Base-by-base conservation (phyloP, 345 rosid species). In the Ceriops decandra region DNA sequence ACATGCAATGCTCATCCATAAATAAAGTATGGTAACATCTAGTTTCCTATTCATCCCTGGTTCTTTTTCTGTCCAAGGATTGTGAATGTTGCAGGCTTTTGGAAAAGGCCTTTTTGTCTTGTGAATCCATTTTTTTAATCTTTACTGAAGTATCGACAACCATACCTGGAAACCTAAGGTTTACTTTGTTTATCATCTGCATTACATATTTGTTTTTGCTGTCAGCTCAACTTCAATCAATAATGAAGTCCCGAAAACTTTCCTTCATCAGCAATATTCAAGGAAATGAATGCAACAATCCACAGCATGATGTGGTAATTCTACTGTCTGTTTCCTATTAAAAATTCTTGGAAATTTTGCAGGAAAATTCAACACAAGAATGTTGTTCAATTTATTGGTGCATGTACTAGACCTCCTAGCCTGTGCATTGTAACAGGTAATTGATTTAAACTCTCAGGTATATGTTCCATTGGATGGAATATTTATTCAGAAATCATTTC, bases 321-420 rank as follows among this genome's bases (percentile, higher is more conserved):
- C 36, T 63, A 49, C 28, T 52, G 42, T 62, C 26, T 38, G 13
- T 62, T 60, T 22, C 24, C 26, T 56, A 49, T 58, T 30, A 2
- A 64, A 19, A 58, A n/a, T 33, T 16, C 33, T 28, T 52, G 28
- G 49, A 27, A 27, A 56, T 61, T 61, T 72, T 66, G 59, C 81
- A 88, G 89, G 90, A 86, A 81, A 75, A 75, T 88, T 60, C 81
- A 74, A 64, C 93, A 86, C 79, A 85, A 68, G 69, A 86, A 88
- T 82, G 77, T 85, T 35, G 87, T 88, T 46, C 81, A 76, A 69
- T 88, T 85, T 75, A 75, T 88, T 20, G 92, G 92, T 71, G 88
- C 92, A 64, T 84, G 83, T 35, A 81, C 85, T 6, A 83, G 74
- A 69, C 84, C 86, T 70, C 87, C 89, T 74, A 77, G 20, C 72